These are phyloP conservation scores for Yamadazyma diddensiae DNA, from an alignment of 1,139 yeast species.

Conservation along the genomic window DNA sequence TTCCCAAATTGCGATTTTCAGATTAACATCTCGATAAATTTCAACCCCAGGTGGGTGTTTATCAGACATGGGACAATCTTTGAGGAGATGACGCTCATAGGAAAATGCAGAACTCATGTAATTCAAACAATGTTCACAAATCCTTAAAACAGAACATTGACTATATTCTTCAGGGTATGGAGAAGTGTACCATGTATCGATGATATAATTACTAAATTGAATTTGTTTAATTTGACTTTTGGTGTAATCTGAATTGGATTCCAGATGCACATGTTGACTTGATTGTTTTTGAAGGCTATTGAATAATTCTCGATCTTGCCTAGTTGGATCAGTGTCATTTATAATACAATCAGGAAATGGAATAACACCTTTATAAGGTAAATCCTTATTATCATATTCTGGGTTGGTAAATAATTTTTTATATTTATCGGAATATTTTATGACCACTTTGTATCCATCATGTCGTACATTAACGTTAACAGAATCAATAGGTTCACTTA, in stretches of 20 bases:
- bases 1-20: constrained; percentile 73
- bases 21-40: constrained; percentile 62
- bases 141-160: constrained; percentile 55
- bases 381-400: constrained; percentile 23
- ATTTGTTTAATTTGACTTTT: constrained; percentile 47
- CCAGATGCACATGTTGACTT: not conserved
- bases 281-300: constrained; percentile 20
- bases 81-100: constrained; percentile 65
- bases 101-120: constrained; percentile 74
- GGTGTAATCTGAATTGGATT: constrained; percentile 9
- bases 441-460: constrained; percentile 3
- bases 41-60: constrained; percentile 89
- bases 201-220: constrained; percentile 67
- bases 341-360: constrained; percentile 61
- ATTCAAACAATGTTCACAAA: constrained; percentile 84
- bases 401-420: constrained; percentile 10
- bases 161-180: constrained; percentile 92
- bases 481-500: not conserved
- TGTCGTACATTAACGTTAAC: constrained; percentile 3
- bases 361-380: constrained; percentile 68
- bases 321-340: constrained; percentile 57
- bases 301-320: constrained; percentile 49
- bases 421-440: constrained; percentile 9
- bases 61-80: constrained; percentile 55
- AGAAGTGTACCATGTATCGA: constrained; percentile 89